Conservation (phyloP, 2,329 filamentous ascomycete species). For the Polychaeton citri region DNA sequence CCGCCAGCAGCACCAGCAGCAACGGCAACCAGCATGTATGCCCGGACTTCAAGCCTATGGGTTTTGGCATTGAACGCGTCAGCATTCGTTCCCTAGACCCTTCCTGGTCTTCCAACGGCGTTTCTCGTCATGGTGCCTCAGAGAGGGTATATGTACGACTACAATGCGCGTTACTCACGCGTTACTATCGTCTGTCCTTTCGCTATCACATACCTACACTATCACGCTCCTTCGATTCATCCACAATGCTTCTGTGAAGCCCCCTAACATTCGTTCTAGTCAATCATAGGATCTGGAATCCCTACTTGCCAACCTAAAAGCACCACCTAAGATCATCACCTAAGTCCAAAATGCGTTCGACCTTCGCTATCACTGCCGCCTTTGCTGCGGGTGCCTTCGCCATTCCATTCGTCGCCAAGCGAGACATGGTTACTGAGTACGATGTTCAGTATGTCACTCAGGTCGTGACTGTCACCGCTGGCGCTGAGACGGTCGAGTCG, state of each 20-base stretch:
- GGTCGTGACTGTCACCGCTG: conserved; percentile 22
- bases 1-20: neutral
- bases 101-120: neutral
- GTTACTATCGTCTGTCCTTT: neutral
- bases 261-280: neutral
- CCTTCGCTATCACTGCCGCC: conserved; percentile 19
- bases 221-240: neutral
- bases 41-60: neutral
- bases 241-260: neutral
- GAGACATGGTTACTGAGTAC: conserved; percentile 14
- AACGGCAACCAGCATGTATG: neutral
- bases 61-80: neutral
- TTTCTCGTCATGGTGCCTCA: neutral
- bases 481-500: conserved; percentile 5
- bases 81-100: neutral
- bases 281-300: conserved; percentile 1
- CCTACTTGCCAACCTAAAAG: neutral
- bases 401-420: conserved; percentile 17
- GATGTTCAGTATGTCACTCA: conserved; percentile 20
- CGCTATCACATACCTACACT: neutral
- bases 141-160: too few species aligned
- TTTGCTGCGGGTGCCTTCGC: conserved; percentile 23
- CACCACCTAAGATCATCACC: conserved; percentile 11
- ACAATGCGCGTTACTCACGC: neutral
- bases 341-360: conserved; percentile 22